Evolutionary conservation across 371 early-diverging fungal genomes (phyloP).

Genomic region (Nematocida displodere): DNA sequence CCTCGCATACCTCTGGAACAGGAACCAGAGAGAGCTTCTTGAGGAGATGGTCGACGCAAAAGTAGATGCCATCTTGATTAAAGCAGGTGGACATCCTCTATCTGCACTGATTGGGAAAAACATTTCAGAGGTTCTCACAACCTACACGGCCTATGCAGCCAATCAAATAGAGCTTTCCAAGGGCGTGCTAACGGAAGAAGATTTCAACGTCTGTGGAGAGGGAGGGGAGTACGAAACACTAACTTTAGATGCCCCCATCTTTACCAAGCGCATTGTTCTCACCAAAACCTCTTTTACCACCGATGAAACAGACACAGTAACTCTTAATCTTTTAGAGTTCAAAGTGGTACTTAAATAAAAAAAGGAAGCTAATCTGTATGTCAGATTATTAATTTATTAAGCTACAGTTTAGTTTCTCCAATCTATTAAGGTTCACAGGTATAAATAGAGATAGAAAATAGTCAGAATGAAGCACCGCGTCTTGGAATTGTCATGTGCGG

Average conservation of each 20-base stretch:
- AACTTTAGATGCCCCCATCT: constrained; percentile 89
- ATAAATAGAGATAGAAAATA: too few species aligned
- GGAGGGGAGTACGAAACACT: constrained; percentile 98
- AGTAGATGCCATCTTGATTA: constrained; percentile 80
- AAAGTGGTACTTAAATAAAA: not conserved
- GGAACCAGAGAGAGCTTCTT: constrained; percentile 76
- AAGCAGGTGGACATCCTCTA: constrained; percentile 75
- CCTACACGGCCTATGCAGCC: constrained; percentile 14
- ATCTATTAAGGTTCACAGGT: too few species aligned
- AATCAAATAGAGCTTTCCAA: constrained; percentile 47
- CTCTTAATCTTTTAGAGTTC: not conserved
- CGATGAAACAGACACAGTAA: not conserved
- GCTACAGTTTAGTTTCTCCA: too few species aligned
- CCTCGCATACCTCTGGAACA: constrained; percentile 84
- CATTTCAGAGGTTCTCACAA: constrained; percentile 71
- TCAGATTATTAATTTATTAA: not conserved
- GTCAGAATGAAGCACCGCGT: too few species aligned
- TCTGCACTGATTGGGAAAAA: constrained; percentile 61
- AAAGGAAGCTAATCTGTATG: not conserved
- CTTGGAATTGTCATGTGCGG: too few species aligned
- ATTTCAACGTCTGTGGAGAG: constrained; percentile 88
- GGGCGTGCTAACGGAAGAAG: constrained; percentile 66
- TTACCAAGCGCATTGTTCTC: constrained; percentile 69
- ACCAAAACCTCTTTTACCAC: not conserved
- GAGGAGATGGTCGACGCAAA: constrained; percentile 83